These are phyloP conservation scores for Tricholoma sp. DNA, from an alignment of 768 basidiomycete genomes.

Conservation along the genomic window DNA sequence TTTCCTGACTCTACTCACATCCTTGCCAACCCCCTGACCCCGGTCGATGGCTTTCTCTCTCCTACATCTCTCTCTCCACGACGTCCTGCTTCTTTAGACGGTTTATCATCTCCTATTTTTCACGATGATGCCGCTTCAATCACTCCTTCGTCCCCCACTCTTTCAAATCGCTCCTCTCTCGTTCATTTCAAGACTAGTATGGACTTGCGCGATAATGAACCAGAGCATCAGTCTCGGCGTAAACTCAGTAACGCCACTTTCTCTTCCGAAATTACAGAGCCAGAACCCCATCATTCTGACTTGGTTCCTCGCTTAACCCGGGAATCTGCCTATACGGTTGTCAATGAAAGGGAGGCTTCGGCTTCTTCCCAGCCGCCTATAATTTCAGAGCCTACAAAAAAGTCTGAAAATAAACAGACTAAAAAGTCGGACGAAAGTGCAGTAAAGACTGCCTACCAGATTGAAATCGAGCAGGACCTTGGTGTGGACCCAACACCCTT, in stretches of 20 bases:
- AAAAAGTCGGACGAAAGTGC: constrained; percentile 20
- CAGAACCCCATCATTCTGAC: constrained; percentile 30
- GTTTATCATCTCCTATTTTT: constrained; percentile 17
- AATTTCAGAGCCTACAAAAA: constrained; percentile 11
- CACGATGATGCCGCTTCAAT: constrained; percentile 39
- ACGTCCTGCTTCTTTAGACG: neutral
- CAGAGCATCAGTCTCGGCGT: constrained; percentile 38
- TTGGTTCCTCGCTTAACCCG: constrained; percentile 35
- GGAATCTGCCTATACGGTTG: constrained; percentile 29
- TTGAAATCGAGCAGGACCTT: constrained; percentile 33
- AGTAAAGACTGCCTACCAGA: constrained; percentile 25
- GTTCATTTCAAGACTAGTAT: constrained; percentile 52
- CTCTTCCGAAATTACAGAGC: constrained; percentile 46
- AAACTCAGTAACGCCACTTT: constrained; percentile 57
- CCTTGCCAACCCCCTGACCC: neutral
- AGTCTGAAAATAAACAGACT: constrained; percentile 22
- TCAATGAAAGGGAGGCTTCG: constrained; percentile 22
- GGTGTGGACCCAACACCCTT: constrained; percentile 66
- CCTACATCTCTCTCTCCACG: constrained; percentile 21
- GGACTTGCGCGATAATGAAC: constrained; percentile 64
- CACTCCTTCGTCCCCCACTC: constrained; percentile 70
- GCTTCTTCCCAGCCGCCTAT: constrained; percentile 3
- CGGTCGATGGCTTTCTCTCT: constrained; percentile 18
- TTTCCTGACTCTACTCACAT: constrained; percentile 4
- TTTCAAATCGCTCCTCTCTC: constrained; percentile 56